Conservation (phyloP, 1,139 yeast genomes). For the Wickerhamomyces sp. region DNA sequence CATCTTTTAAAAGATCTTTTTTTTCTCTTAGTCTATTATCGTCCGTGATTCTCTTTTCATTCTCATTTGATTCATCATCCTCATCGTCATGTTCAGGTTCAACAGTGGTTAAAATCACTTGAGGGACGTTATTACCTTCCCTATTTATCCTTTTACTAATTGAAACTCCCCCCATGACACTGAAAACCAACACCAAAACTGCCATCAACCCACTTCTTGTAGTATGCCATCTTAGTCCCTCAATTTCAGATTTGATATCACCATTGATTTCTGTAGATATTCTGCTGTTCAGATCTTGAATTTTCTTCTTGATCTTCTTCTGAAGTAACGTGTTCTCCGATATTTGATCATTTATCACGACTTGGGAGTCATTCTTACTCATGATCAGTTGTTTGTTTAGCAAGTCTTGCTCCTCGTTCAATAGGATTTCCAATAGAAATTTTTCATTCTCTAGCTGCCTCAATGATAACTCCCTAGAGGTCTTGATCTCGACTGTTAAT, state of each 20-base stretch:
- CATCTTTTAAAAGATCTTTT: not conserved
- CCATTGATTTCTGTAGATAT: slow-evolving; percentile 80
- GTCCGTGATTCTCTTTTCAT: not conserved
- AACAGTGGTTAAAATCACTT: slow-evolving; percentile 27
- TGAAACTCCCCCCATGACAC: slow-evolving; percentile 46
- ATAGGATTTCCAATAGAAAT: slow-evolving; percentile 66
- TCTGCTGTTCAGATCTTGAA: slow-evolving; percentile 83
- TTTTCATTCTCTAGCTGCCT: slow-evolving; percentile 65
- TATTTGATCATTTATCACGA: slow-evolving; percentile 82
- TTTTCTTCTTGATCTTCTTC: slow-evolving; percentile 60
- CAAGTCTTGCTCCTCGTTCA: slow-evolving; percentile 72
- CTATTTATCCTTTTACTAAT: slow-evolving; percentile 31
- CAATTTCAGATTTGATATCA: slow-evolving; percentile 82
- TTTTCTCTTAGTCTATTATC: slow-evolving; percentile 1
- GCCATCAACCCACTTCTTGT: slow-evolving; percentile 70
- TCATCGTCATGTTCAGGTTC: slow-evolving; percentile 26
- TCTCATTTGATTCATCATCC: not conserved
- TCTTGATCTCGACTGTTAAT: slow-evolving; percentile 65
- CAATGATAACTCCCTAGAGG: slow-evolving; percentile 67
- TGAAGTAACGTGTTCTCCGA: slow-evolving; percentile 79
- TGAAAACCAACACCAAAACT: slow-evolving; percentile 37
- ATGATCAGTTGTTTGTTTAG: slow-evolving; percentile 64
- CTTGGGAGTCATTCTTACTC: slow-evolving; percentile 68
- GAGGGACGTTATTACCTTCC: slow-evolving; percentile 27
- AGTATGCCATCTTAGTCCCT: slow-evolving; percentile 87